A percentile compares a stretch with the other conserved stretches of the same genome.
Conservation (phyloP, 1,284 basidiomycete genomes). For the Sanghuangporus sanghuang region DNA sequence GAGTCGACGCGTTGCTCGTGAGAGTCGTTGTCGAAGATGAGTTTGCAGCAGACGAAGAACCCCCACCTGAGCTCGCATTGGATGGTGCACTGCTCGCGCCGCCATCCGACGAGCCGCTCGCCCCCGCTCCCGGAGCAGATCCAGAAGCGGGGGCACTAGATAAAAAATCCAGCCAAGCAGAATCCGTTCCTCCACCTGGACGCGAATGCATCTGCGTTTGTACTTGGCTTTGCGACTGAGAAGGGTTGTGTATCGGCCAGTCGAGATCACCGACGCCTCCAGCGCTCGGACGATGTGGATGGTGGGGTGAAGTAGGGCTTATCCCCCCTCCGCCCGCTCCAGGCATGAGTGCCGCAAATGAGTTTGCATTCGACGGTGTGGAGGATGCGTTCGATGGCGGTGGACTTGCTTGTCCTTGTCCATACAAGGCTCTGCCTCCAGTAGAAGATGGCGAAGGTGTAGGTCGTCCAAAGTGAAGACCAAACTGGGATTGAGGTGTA, state of each 20-base stretch:
- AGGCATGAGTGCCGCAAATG: slow-evolving; percentile 9
- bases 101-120: slow-evolving; percentile 33
- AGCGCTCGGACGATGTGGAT: not conserved
- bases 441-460: not conserved
- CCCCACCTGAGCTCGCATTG: not conserved
- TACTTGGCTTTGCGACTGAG: not conserved
- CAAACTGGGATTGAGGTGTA: not conserved
- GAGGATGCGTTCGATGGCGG: not conserved
- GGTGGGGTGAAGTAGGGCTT: not conserved
- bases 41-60: not conserved
- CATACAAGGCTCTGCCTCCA: not conserved
- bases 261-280: not conserved
- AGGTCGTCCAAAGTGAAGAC: not conserved
- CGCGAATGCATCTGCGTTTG: slow-evolving; percentile 1
- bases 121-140: slow-evolving; percentile 23
- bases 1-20: not conserved
- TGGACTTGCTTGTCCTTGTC: not conserved
- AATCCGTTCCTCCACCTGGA: slow-evolving; percentile 1
- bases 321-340: not conserved
- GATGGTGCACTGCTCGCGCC: slow-evolving; percentile 34
- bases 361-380: not conserved
- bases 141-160: slow-evolving; percentile 15
- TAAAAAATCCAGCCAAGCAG: slow-evolving; percentile 18
- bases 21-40: not conserved
- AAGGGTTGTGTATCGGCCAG: slow-evolving; percentile 7